Base-by-base conservation (phyloP, 2,329 filamentous ascomycete species). In the Diplodia mutila region DNA sequence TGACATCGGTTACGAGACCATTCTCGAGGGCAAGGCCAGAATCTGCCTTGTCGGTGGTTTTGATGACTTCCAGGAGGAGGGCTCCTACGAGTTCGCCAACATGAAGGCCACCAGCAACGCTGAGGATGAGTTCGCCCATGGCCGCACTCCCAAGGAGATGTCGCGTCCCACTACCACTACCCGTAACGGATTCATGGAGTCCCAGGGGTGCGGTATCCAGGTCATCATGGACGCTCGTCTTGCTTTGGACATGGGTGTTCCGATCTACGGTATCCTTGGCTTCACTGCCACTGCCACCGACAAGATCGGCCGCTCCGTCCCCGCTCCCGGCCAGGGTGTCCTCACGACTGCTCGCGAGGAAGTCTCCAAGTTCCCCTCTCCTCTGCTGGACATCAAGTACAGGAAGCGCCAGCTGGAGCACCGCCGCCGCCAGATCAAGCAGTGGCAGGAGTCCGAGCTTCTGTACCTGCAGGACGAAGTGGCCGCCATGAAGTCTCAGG, bases 41-140 rank as follows among this genome's bases (percentile, higher is more conserved):
- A 89, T 99, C 76, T 98, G 94, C 86, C 91, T 99, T 72, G 96
- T 99, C 69, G 95, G 95, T 87, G 95, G 95, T 73, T 98, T 99
- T 76, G 95, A 99, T 83, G 96, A 99, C 82, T 97, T 99, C 85
- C 93, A 96, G 76, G 95, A 99, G 83, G 95, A 99, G 83, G 96
- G 95, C 64, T 99, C 95, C 1, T 99, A 97, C 77, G 95, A 99
- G 81, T 99, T 99, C 79, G 95, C 95, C 85, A 99, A 99, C 85
- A 99, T 99, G 95, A 97, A 97, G 83, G 95, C 95, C 69, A 99
- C 95, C 67, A 97, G 94, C 87, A 99, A 98, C 77, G 94, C 94
- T 29, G 91, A 97, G 69, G 94, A 98, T 73, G 96, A 99, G 80
- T 92, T 99, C 74, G 93, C 90, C 11, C 95, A 98, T 76, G 95